Percentiles rank a stretch among this genome's conserved stretches.
phyloP scores from a whole-genome alignment of 257 asterid species.

The Solanum pinnatisectum region DNA sequence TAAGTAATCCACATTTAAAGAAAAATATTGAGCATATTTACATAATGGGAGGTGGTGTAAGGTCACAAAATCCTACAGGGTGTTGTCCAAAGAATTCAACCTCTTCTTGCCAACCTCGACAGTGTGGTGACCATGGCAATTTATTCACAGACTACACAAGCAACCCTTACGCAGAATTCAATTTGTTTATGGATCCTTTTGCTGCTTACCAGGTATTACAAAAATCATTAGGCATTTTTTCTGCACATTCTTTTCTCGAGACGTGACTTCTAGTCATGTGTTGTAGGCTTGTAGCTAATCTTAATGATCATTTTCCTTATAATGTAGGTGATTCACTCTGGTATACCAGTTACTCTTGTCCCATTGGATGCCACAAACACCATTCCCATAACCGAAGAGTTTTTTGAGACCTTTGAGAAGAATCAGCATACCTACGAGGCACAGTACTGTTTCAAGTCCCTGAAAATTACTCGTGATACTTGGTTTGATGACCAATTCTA shows the following conservation, averaged over 20 bases:
- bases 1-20: conserved; percentile 71
- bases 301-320: not conserved
- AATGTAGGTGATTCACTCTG: conserved; percentile 71
- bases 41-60: conserved; percentile 81
- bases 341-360: conserved; percentile 71
- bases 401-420: conserved; percentile 48
- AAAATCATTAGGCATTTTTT: not conserved
- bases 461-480: conserved; percentile 69
- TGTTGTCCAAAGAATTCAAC: conserved; percentile 50
- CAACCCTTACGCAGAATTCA: conserved; percentile 82
- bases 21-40: conserved; percentile 59
- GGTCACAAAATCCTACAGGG: conserved; percentile 61
- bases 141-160: conserved; percentile 49
- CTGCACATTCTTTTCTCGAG: not conserved
- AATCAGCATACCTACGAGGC: conserved; percentile 75
- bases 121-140: conserved; percentile 74
- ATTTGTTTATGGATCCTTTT: conserved; percentile 78
- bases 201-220: conserved; percentile 84
- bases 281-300: not conserved
- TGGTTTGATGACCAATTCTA: conserved; percentile 49
- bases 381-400: conserved; percentile 44
- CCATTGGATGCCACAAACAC: conserved; percentile 93
- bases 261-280: not conserved
- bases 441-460: conserved; percentile 67
- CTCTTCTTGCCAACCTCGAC: conserved; percentile 46